Evolutionary conservation across 176 grass and related monocot species (phyloP).

Genomic region (Puccinellia tenuiflora): DNA sequence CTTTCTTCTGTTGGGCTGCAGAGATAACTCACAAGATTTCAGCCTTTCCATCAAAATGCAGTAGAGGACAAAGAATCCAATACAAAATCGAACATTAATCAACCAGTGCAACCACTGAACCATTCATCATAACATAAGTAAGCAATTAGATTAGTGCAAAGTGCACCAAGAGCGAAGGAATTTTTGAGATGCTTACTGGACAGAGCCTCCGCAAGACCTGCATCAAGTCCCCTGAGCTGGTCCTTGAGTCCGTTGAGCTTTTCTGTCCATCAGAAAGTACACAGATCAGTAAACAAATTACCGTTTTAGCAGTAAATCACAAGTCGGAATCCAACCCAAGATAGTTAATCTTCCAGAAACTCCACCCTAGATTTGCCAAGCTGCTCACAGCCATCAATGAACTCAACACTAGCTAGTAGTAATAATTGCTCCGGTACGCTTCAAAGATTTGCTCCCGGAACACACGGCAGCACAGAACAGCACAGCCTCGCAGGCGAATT

Average conservation of each 20-base stretch:
- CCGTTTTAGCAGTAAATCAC: neutral
- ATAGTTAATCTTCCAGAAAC: neutral
- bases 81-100: neutral
- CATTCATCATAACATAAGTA: neutral
- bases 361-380: neutral
- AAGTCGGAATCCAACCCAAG: neutral
- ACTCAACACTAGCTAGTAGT: neutral
- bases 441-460: neutral
- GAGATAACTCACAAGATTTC: neutral
- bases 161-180: neutral
- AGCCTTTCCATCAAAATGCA: neutral
- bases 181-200: slow-evolving; percentile 33
- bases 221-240: slow-evolving; percentile 43
- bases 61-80: neutral
- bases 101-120: neutral
- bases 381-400: neutral
- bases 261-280: slow-evolving; percentile 27
- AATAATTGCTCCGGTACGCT: too few relatives aligned
- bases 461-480: neutral
- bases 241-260: slow-evolving; percentile 43
- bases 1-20: slow-evolving; percentile 50
- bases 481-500: neutral
- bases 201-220: slow-evolving; percentile 29
- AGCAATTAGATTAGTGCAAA: neutral
- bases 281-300: neutral